Percentiles rank a stretch among this genome's conserved stretches.
These are phyloP conservation scores for Termitomyces heimii DNA, from an alignment of 768 basidiomycete species.

Conservation along the genomic window DNA sequence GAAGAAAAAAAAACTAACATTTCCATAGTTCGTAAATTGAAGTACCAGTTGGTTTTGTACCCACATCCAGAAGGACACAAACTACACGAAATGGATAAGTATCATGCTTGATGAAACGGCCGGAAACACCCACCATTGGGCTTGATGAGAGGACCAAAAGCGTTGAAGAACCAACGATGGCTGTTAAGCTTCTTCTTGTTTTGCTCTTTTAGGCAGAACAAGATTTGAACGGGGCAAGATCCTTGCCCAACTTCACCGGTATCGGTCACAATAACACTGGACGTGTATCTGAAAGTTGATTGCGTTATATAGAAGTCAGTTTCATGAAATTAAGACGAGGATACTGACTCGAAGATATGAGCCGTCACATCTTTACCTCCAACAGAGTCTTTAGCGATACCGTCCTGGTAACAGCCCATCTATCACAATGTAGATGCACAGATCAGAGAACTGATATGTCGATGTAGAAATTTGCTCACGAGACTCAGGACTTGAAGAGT, in stretches of 20 bases:
- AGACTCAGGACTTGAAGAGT: constrained; percentile 86
- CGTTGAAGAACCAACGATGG: constrained; percentile 98
- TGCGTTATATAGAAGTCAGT: neutral
- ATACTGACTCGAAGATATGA: constrained; percentile 81
- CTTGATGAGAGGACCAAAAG: constrained; percentile 81
- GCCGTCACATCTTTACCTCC: constrained; percentile 89
- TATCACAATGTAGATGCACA: constrained; percentile 15
- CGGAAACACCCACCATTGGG: constrained; percentile 58
- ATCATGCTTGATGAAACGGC: neutral
- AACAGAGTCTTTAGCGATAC: constrained; percentile 84
- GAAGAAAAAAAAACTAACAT: constrained; percentile 39
- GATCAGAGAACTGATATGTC: neutral
- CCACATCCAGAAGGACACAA: constrained; percentile 89
- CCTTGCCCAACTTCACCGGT: constrained; percentile 73
- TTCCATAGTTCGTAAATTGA: constrained; percentile 98
- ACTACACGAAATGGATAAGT: constrained; percentile 35
- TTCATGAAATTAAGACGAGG: neutral
- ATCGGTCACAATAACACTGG: constrained; percentile 72
- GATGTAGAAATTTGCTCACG: constrained; percentile 31
- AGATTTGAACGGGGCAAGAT: constrained; percentile 76
- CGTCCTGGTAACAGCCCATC: constrained; percentile 89
- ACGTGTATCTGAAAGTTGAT: constrained; percentile 52
- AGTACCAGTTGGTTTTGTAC: constrained; percentile 91
- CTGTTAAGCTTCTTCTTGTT: constrained; percentile 97
- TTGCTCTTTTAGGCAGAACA: constrained; percentile 92